Base-by-base conservation (phyloP, 371 early-diverging fungal genomes). In the Mucor indicus region DNA sequence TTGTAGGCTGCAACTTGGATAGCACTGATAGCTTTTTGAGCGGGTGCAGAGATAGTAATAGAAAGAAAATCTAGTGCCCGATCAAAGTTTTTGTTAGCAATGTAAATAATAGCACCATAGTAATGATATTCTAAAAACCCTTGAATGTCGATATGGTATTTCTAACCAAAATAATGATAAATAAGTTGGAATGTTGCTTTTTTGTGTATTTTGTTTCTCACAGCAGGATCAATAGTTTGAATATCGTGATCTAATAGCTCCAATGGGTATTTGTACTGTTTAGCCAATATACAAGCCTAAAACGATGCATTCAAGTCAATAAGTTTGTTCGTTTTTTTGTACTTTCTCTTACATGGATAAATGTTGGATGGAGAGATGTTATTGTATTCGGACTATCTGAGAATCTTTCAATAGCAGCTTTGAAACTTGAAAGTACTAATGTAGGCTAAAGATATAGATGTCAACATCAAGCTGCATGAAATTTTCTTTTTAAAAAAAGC, bases 1-100 rank as follows among this genome's bases (percentile, higher is more conserved):
- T 86, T 86, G 77, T 85, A 83, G 0, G 89, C 84, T 48, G 87
- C 87, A 12, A 91, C 55, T 57, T 90, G 90, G 41, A 93, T 89
- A n/a, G 77, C 75, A 38, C 89, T 89, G 15, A 68, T 38, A 1
- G 75, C 66, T 15, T 72, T 77, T 31, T 75, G 67, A 4, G 79
- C 72, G 11, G 84, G 86, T 4, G 88, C 80, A 22, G 90, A 78
- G 9, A 86, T 73, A 1, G 77, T 81, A 67, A 85, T 41, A 13
- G 62, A 57, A 37, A 88, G 73, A 40, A 85, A 79, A 12, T 85
- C 79, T 13, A 84, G 50, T 1, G 93, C 90, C 7, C 79, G 62
- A 8, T 72, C 79, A 67, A 69, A 86, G 10, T 75, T 52, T 50
- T 88, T 85, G 48, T 84, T 74, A 21, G 79, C 84, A 23, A 84